Percentiles rank a stretch among this genome's conserved stretches.
Conservation (phyloP, 805 yeast genomes). For the Yarrowia sp. region DNA sequence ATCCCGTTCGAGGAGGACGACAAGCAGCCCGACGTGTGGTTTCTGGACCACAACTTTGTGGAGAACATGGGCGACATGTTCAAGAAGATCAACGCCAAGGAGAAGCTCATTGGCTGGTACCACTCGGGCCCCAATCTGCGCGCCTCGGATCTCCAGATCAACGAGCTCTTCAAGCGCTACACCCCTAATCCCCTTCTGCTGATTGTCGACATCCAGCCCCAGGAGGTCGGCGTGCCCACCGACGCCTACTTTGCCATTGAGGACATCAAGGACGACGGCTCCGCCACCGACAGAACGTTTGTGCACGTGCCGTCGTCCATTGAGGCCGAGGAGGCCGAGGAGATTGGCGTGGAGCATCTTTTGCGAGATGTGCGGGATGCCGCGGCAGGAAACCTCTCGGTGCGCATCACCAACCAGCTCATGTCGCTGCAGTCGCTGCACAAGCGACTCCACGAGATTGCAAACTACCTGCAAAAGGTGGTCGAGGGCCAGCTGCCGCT, state of each 20-base stretch:
- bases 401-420: constrained; percentile 83
- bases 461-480: constrained; percentile 72
- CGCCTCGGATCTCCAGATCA: constrained; percentile 84
- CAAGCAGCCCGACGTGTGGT: constrained; percentile 89
- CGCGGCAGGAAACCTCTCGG: constrained; percentile 89
- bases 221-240: constrained; percentile 87
- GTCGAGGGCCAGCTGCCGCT: constrained; percentile 71
- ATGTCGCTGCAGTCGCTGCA: constrained; percentile 84
- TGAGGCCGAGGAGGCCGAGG: constrained; percentile 99
- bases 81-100: constrained; percentile 95
- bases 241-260: constrained; percentile 93
- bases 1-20: constrained; percentile 98
- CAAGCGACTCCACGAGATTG: constrained; percentile 73
- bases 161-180: constrained; percentile 83
- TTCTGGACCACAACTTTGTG: constrained; percentile 91
- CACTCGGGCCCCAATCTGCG: constrained; percentile 94
- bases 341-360: constrained; percentile 96
- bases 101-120: constrained; percentile 97
- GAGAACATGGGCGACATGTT: constrained; percentile 98
- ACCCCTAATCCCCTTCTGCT: constrained; percentile 77
- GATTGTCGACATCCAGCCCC: constrained; percentile 87
- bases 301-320: constrained; percentile 88
- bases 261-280: constrained; percentile 94
- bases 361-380: constrained; percentile 93
- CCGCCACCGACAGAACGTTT: constrained; percentile 88